A percentile compares a stretch with the other conserved stretches of the same genome.
Conservation (phyloP, 306 rosid genomes). For the Crataegus laevigata region DNA sequence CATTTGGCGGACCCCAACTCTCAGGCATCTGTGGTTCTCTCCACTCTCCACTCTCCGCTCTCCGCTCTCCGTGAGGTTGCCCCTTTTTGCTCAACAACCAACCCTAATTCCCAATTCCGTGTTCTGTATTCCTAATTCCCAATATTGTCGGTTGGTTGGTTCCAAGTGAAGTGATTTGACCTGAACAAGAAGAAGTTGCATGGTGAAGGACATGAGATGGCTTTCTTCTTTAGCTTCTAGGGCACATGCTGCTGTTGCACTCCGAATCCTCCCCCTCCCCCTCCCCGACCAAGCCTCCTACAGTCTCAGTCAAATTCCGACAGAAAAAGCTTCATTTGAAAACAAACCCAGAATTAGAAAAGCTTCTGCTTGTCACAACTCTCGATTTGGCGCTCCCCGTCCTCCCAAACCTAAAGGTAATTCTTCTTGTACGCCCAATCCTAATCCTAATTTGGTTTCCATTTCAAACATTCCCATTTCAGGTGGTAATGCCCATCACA, state of each 20-base stretch:
- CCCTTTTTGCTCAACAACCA: too few relatives aligned
- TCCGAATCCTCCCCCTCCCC: slow-evolving; percentile 22
- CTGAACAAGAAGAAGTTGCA: neutral
- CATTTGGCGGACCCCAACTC: too few relatives aligned
- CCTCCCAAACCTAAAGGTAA: slow-evolving; percentile 20
- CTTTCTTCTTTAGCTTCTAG: slow-evolving; percentile 37
- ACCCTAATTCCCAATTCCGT: too few relatives aligned
- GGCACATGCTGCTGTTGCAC: slow-evolving; percentile 25
- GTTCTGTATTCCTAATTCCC: too few relatives aligned
- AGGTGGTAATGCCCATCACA: neutral
- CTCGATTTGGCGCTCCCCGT: slow-evolving; percentile 6
- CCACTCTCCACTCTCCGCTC: too few relatives aligned
- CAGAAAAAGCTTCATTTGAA: neutral
- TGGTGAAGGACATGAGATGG: slow-evolving; percentile 29
- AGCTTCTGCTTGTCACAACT: neutral
- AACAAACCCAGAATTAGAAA: neutral
- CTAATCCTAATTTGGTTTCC: slow-evolving; percentile 5
- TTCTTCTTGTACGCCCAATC: slow-evolving; percentile 8
- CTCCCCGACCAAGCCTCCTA: slow-evolving; percentile 28
- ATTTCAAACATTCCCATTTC: slow-evolving; percentile 7
- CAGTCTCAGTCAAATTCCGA: neutral
- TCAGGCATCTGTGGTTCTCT: too few relatives aligned
- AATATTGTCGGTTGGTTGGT: too few relatives aligned
- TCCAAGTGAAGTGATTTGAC: neutral
- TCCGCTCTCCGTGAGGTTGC: too few relatives aligned